phyloP scores from a whole-genome alignment of 2,329 filamentous ascomycete genomes.

The Curvularia sp. region DNA sequence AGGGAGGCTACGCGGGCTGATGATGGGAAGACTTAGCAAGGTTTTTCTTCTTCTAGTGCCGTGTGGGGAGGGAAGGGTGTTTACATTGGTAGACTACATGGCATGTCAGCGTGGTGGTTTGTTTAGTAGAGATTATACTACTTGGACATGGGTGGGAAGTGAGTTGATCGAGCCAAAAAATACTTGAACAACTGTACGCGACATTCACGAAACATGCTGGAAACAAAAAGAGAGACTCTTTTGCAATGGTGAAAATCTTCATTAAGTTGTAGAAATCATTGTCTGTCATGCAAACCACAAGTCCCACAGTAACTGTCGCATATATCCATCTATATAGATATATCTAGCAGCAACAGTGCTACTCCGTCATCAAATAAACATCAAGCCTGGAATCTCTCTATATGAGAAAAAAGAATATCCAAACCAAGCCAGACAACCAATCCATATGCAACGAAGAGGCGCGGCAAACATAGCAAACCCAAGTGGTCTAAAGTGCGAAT shows the following conservation, averaged over 20 bases:
- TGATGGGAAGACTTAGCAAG: not conserved
- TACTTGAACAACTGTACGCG: too few species aligned
- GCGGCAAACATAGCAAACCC: constrained; percentile 5
- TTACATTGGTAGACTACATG: not conserved
- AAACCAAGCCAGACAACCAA: not conserved
- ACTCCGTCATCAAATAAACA: not conserved
- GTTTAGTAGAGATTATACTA: not conserved
- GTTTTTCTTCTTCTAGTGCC: not conserved
- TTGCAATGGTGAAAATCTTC: not conserved
- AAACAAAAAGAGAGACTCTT: not conserved
- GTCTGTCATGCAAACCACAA: not conserved
- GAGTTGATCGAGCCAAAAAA: too few species aligned
- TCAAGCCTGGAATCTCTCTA: not conserved
- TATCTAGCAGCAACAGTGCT: not conserved
- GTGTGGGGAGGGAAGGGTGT: not conserved
- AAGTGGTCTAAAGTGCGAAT: constrained; percentile 5
- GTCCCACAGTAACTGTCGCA: not conserved
- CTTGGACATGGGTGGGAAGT: not conserved
- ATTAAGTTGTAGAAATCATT: not conserved
- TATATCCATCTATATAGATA: not conserved
- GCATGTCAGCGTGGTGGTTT: not conserved
- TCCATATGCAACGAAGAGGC: not conserved
- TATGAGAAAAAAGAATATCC: not conserved
- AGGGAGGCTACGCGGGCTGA: constrained; percentile 21
- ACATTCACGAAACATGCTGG: not conserved